Conservation (phyloP, 1,284 basidiomycete species). For the Marasmius oreades region DNA sequence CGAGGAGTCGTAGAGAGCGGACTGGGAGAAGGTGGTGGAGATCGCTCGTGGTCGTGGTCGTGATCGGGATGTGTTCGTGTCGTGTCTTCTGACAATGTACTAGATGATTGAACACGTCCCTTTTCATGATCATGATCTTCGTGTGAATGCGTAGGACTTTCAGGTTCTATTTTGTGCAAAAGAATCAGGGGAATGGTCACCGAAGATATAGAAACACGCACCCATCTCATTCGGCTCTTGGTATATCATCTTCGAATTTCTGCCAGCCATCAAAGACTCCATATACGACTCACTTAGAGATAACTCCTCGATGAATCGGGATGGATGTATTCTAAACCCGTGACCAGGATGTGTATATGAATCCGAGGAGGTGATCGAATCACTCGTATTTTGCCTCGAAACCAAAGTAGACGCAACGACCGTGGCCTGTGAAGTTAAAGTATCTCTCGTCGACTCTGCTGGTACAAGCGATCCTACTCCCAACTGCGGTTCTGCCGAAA, state of each 20-base stretch:
- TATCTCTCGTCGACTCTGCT: not conserved
- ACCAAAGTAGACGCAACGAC: not conserved
- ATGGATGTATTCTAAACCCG: slow-evolving; percentile 7
- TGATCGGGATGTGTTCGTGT: not conserved
- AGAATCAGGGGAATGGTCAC: too few species aligned
- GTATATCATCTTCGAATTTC: not conserved
- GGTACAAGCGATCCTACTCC: not conserved
- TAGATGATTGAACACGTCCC: too few species aligned
- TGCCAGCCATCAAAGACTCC: slow-evolving; percentile 8
- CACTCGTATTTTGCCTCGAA: not conserved
- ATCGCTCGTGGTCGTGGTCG: not conserved
- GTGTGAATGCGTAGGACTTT: too few species aligned
- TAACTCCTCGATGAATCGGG: slow-evolving; percentile 11
- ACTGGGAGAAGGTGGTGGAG: not conserved
- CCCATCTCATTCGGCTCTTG: not conserved
- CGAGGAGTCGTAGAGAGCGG: not conserved
- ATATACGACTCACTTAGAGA: slow-evolving; percentile 10
- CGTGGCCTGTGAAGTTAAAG: not conserved
- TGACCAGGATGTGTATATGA: not conserved
- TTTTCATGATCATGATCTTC: too few species aligned
- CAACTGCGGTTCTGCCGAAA: not conserved
- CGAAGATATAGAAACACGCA: not conserved
- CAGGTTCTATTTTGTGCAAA: too few species aligned
- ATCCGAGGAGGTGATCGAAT: not conserved
- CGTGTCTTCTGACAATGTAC: too few species aligned